phyloP scores from a whole-genome alignment of 2,329 filamentous ascomycete species.

The Calonectria multiphialidica region DNA sequence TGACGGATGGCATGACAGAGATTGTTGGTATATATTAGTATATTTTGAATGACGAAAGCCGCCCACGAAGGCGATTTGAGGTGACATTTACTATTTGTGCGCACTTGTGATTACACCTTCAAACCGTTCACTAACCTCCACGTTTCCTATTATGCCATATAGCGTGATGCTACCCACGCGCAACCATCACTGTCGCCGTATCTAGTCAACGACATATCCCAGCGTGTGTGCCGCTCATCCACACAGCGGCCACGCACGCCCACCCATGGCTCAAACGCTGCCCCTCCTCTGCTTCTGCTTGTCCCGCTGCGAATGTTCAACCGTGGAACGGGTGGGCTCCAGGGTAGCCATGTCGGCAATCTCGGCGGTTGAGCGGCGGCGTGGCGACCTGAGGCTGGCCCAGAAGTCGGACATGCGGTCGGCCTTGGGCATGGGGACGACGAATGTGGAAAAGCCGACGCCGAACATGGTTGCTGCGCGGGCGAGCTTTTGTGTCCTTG shows the following conservation, averaged over 20 bases:
- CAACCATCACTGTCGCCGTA: not conserved
- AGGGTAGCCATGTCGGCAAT: slow-evolving; percentile 26
- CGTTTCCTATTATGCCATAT: not conserved
- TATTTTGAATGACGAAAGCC: slow-evolving; percentile 2
- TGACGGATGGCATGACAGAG: not conserved
- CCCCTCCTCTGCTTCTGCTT: slow-evolving; percentile 3
- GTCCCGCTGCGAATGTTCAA: not conserved
- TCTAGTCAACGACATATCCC: not conserved
- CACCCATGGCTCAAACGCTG: not conserved
- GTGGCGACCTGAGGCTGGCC: slow-evolving; percentile 29
- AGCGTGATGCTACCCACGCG: not conserved
- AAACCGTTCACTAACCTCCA: not conserved
- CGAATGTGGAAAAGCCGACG: slow-evolving; percentile 30
- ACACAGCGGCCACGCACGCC: not conserved
- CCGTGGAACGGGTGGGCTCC: slow-evolving; percentile 15
- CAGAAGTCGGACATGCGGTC: slow-evolving; percentile 25
- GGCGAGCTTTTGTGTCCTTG: no score
- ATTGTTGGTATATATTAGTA: slow-evolving; percentile 1
- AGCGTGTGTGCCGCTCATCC: not conserved
- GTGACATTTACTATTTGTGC: not conserved
- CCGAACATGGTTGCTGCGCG: slow-evolving; percentile 36
- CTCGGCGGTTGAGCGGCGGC: slow-evolving; percentile 31
- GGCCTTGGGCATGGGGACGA: slow-evolving; percentile 30
- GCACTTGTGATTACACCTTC: not conserved
- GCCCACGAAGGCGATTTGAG: not conserved